Evolutionary conservation across 2,329 filamentous ascomycete species (phyloP).

Genomic region (Trichoderma sp.): DNA sequence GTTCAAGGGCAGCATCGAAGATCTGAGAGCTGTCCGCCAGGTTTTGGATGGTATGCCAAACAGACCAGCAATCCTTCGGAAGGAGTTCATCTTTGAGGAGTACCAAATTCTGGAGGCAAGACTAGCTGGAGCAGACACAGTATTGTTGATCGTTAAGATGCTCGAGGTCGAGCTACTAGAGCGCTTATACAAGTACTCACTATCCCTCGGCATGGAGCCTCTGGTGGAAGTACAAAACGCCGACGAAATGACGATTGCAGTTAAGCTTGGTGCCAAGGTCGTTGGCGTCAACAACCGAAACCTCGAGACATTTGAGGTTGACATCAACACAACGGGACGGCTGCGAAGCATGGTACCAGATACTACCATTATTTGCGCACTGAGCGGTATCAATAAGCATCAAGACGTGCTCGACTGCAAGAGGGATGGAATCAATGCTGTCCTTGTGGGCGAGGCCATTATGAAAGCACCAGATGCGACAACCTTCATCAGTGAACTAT

Average conservation of each 20-base stretch:
- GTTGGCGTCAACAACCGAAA: slow-evolving; percentile 99
- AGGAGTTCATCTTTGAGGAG: slow-evolving; percentile 97
- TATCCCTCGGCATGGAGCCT: slow-evolving; percentile 93
- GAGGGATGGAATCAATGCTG: slow-evolving; percentile 85
- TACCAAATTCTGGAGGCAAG: slow-evolving; percentile 97
- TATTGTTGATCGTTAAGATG: slow-evolving; percentile 98
- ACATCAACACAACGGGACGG: slow-evolving; percentile 86
- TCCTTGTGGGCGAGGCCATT: slow-evolving; percentile 92
- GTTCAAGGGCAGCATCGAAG: slow-evolving; percentile 98
- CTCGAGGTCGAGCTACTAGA: slow-evolving; percentile 73
- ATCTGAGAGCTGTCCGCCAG: slow-evolving; percentile 82
- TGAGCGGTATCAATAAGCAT: slow-evolving; percentile 89
- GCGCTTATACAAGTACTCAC: slow-evolving; percentile 83
- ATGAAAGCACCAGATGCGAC: slow-evolving; percentile 87
- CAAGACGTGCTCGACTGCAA: slow-evolving; percentile 87
- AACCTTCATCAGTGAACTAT: slow-evolving; percentile 80
- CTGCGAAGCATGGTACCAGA: slow-evolving; percentile 84
- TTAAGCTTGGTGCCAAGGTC: slow-evolving; percentile 82
- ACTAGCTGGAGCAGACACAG: slow-evolving; percentile 89
- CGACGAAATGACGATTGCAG: slow-evolving; percentile 87
- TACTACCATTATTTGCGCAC: slow-evolving; percentile 84
- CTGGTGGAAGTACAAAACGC: slow-evolving; percentile 94
- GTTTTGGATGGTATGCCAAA: slow-evolving; percentile 90
- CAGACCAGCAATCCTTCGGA: slow-evolving; percentile 85
- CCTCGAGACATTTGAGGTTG: slow-evolving; percentile 93